A percentile compares a stretch with the other conserved stretches of the same genome.
These are phyloP conservation scores for Neurospora hispaniola DNA, from an alignment of 495 filamentous ascomycete genomes.

Conservation along the genomic window DNA sequence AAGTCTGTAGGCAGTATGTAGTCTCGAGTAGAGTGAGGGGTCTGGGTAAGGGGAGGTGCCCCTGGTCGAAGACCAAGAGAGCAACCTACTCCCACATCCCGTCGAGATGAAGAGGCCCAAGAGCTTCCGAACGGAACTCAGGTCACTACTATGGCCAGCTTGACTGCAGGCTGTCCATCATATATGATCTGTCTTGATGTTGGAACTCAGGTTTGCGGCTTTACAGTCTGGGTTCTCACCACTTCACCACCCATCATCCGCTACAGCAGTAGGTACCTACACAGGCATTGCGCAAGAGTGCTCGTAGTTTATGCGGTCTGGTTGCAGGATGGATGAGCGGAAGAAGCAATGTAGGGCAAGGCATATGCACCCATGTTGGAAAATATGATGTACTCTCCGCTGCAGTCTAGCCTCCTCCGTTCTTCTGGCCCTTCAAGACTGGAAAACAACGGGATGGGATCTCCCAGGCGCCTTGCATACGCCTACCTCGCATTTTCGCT, in stretches of 20 bases:
- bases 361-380: too few species aligned
- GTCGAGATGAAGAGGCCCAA: not conserved
- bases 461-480: not conserved
- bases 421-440: too few species aligned
- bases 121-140: not conserved
- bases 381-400: too few species aligned
- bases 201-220: not conserved
- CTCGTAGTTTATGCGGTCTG: not conserved
- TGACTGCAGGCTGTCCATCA: not conserved
- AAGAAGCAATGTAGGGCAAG: not conserved
- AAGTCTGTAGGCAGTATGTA: not conserved
- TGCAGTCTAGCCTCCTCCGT: too few species aligned
- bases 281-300: not conserved
- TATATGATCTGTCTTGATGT: not conserved
- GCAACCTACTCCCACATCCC: not conserved
- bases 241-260: not conserved
- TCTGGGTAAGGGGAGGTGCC: not conserved
- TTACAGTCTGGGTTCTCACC: not conserved
- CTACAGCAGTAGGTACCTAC: not conserved
- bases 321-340: not conserved
- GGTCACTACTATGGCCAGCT: not conserved
- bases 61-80: not conserved
- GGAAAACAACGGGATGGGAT: not conserved
- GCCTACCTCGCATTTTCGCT: not conserved
- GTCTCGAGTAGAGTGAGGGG: not conserved